Evolutionary conservation across 202 grass and related monocot species (phyloP).

Genomic region (Thinopyrum obtusiflorum): DNA sequence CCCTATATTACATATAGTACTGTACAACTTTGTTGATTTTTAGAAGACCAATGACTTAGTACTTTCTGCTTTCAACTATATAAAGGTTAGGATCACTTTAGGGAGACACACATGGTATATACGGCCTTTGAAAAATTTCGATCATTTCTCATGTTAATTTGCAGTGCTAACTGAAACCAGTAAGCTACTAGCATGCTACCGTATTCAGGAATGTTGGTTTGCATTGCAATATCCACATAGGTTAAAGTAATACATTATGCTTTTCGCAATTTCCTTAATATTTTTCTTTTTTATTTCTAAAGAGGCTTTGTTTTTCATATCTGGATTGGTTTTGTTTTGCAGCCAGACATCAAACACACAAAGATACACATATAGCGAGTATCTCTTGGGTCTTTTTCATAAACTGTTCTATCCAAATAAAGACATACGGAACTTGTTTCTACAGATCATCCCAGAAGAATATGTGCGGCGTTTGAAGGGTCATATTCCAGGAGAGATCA

Average conservation of each 20-base stretch:
- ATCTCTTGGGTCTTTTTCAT: not conserved
- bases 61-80: not conserved
- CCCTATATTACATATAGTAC: not conserved
- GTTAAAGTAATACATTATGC: not conserved
- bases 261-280: not conserved
- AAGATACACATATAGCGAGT: not conserved
- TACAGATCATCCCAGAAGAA: slow-evolving; percentile 26
- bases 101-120: not conserved
- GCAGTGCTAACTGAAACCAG: not conserved
- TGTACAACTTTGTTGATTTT: not conserved
- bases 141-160: not conserved
- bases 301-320: not conserved
- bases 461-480: not conserved
- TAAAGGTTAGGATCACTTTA: not conserved
- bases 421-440: not conserved
- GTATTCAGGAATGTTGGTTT: not conserved
- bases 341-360: not conserved
- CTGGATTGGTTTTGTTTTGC: not conserved
- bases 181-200: not conserved
- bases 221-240: not conserved
- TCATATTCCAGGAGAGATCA: not conserved
- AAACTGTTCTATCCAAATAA: not conserved
- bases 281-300: not conserved
- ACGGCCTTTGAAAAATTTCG: not conserved
- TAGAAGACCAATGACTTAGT: not conserved